Conservation (phyloP, 2,329 filamentous ascomycete species). For the Aureobasidium sp. region DNA sequence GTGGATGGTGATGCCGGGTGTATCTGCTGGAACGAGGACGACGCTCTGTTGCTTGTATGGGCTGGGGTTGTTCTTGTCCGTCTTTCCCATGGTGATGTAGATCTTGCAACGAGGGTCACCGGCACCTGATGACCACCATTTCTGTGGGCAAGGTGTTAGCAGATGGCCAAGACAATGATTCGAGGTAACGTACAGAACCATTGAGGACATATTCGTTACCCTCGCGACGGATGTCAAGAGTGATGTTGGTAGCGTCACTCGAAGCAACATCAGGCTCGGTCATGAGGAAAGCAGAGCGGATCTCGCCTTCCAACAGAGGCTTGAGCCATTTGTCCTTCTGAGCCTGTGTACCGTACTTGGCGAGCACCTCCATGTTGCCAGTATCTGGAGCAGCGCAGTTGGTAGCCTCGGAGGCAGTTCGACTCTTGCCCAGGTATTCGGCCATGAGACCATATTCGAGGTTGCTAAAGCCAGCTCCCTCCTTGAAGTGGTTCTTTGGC, state of each 20-base stretch:
- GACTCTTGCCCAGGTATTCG: conserved; percentile 84
- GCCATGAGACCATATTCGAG: conserved; percentile 98
- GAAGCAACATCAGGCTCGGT: conserved; percentile 46
- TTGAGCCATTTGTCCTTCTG: conserved; percentile 46
- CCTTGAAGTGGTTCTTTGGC: conserved; percentile 88
- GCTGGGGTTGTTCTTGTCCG: conserved; percentile 65
- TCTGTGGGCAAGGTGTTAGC: conserved; percentile 45
- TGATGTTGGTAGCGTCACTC: conserved; percentile 45
- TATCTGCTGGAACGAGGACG: conserved; percentile 72
- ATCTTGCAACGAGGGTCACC: conserved; percentile 87
- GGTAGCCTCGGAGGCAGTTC: conserved; percentile 77
- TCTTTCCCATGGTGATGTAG: conserved; percentile 97
- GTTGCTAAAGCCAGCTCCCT: conserved; percentile 90
- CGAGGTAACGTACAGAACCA: conserved; percentile 56
- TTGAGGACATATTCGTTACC: conserved; percentile 89
- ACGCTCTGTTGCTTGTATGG: conserved; percentile 90
- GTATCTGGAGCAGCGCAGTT: conserved; percentile 54
- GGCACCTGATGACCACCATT: conserved; percentile 98
- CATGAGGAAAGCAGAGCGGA: conserved; percentile 46
- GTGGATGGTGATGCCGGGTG: conserved; percentile 83
- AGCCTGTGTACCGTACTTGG: conserved; percentile 45
- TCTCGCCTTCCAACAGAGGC: conserved; percentile 43
- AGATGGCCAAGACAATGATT: background rate
- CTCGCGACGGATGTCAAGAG: conserved; percentile 68
- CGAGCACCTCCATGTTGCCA: conserved; percentile 48